Evolutionary conservation across 768 basidiomycete species (phyloP).

Genomic region (Naganishia kalamii): DNA sequence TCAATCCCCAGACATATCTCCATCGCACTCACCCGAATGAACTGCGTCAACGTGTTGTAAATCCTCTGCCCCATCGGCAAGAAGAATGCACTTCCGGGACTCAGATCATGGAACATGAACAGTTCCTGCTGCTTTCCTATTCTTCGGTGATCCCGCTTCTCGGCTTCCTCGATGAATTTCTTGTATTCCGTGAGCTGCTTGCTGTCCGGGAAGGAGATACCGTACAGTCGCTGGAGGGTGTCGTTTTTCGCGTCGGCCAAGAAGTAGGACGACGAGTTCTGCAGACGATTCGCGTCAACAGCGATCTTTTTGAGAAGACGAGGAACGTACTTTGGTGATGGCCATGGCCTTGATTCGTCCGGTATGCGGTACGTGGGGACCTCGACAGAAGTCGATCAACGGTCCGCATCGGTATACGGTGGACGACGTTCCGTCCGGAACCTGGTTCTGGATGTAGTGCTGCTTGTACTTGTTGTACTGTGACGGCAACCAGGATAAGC

Average conservation of each 20-base stretch:
- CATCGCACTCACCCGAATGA: slow-evolving; percentile 66
- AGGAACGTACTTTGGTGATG: slow-evolving; percentile 64
- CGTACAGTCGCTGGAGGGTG: slow-evolving; percentile 90
- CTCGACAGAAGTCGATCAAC: slow-evolving; percentile 93
- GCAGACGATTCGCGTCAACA: neutral
- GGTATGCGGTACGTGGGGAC: slow-evolving; percentile 96
- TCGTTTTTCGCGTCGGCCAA: slow-evolving; percentile 88
- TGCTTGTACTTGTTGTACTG: slow-evolving; percentile 99
- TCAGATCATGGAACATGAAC: slow-evolving; percentile 96
- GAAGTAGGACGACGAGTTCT: slow-evolving; percentile 94
- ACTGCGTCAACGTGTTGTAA: slow-evolving; percentile 84
- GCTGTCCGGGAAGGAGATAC: slow-evolving; percentile 97
- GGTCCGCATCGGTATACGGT: slow-evolving; percentile 98
- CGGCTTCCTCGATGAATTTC: slow-evolving; percentile 88
- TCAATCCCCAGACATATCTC: neutral
- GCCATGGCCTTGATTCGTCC: slow-evolving; percentile 96
- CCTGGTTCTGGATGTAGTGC: slow-evolving; percentile 88
- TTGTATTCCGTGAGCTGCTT: slow-evolving; percentile 94
- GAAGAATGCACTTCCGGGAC: slow-evolving; percentile 93
- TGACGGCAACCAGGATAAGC: neutral
- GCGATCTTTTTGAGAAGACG: neutral
- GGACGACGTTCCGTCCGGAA: slow-evolving; percentile 90
- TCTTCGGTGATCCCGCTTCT: slow-evolving; percentile 94
- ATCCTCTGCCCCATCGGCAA: slow-evolving; percentile 93
- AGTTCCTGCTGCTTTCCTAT: slow-evolving; percentile 97